Base-by-base conservation (phyloP, 352 stramenopile genomes). In the Globisporangium nodosum region DNA sequence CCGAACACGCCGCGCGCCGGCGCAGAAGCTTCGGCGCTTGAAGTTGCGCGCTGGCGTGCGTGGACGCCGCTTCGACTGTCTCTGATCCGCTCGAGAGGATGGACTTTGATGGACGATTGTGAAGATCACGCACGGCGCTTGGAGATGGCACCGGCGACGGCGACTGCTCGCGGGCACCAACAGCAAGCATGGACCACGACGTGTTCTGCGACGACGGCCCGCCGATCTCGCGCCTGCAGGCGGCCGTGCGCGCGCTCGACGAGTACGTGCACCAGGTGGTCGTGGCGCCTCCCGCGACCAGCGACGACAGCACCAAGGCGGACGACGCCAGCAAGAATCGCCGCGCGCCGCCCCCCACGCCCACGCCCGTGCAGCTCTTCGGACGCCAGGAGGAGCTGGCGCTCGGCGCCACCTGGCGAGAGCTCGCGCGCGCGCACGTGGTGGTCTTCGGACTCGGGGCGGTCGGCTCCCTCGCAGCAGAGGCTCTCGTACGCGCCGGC, bases 131-230 rank as follows among this genome's bases (percentile, higher is more conserved):
- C 24, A 27, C 24, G 24, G 24, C 24, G 24, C 24, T 27, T 27
- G 37, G 13, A 0, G 37, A 5, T 11, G 37, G 12, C n/a, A n/a
- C n/a, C 33, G 33, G 11, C 33, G 33, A 13, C 15, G 15, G 40
- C 13, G 40, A 46, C 40, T 18, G 16, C 13, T 21, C 16, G 16
- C 16, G 40, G 40, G 6, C 43, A 21, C 13, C 43, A 3, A 21
- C n/a, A 3, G 15, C 18, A 16, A 40, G 18, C 59, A 78, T 71
- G 68, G 52, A 71, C 55, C 64, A 66, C 43, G 71, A 80, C 49
- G 60, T 66, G 16, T 76, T 80, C 56, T 68, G 64, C 50, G 68
- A 81, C 52, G 71, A 81, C 53, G 69, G 71, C 9, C 69, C 71
- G 37, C 69, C 69, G 37, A 69, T 81, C 58, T 56, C 63, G 46